Percentiles rank a stretch among this genome's conserved stretches.
Evolutionary conservation across 495 filamentous ascomycete species (phyloP).

Genomic region (Neurospora cerealis): DNA sequence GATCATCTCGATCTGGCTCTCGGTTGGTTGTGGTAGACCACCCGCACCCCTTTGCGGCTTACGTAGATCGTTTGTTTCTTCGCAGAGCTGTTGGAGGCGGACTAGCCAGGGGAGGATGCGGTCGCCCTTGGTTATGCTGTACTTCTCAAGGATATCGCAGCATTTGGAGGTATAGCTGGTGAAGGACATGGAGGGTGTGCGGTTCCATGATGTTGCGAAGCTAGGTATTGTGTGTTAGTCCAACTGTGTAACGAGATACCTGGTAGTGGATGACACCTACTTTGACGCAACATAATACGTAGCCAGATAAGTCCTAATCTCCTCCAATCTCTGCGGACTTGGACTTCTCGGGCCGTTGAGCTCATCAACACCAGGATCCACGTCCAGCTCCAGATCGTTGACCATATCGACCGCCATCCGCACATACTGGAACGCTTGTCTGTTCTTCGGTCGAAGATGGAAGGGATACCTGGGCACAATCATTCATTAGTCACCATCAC

Average conservation of each 20-base stretch:
- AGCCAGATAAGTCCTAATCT: constrained; percentile 29
- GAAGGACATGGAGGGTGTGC: constrained; percentile 17
- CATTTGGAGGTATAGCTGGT: constrained; percentile 24
- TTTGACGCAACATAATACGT: constrained; percentile 28
- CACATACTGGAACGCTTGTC: constrained; percentile 32
- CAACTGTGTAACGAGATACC: background rate
- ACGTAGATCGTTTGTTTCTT: constrained; percentile 26
- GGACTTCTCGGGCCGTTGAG: background rate
- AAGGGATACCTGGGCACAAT: constrained; percentile 32
- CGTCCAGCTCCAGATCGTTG: constrained; percentile 31
- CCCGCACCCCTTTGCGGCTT: constrained; percentile 9
- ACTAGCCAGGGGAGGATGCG: constrained; percentile 31
- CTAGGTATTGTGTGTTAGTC: constrained; percentile 8
- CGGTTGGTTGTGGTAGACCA: constrained; percentile 13
- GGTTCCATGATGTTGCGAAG: constrained; percentile 24
- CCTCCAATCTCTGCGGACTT: constrained; percentile 17
- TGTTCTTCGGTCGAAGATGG: constrained; percentile 37
- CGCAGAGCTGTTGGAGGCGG: constrained; percentile 27
- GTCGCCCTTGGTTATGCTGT: constrained; percentile 23
- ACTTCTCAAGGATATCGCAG: constrained; percentile 22
- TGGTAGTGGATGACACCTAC: constrained; percentile 13
- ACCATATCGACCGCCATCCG: constrained; percentile 39
- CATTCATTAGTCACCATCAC: background rate
- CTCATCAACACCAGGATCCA: constrained; percentile 16
- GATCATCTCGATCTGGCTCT: constrained; percentile 30